Base-by-base conservation (phyloP, 2,329 filamentous ascomycete genomes). In the Aureobasidium musti region DNA sequence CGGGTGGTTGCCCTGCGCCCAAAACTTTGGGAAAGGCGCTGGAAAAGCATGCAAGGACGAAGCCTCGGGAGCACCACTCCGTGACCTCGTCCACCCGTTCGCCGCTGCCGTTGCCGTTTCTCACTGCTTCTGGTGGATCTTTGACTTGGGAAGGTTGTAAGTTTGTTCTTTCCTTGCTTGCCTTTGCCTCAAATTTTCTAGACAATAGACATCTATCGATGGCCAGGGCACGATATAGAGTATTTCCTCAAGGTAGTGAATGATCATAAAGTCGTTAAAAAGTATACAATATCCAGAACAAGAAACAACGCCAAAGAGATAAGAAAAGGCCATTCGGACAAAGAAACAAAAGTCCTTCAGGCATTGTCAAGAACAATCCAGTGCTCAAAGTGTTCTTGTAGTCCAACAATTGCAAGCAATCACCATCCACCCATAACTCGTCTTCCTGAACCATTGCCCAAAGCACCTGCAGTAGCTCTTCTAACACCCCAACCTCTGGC, bases 401-500 rank as follows among this genome's bases (percentile, higher is more conserved):
- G 8, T 56, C 33, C 21, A 17, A 56, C 52, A 41, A 35, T 8
- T 3, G 26, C 52, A 14, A 49, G 13, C 11, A 13, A 47, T 47
- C 28, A 67, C 65, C 66, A 68, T 10, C 56, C 72, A 67, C 77
- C 72, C 70, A 75, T 73, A 17, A 73, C 71, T 72, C 73, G 76
- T 63, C 68, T 75, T 8, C 73, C 73, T 52, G 72, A 69, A 3
- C 72, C 47, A n/a, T 72, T 35, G 5, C 56, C 35, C 45, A 65
- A 37, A 4, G 49, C 30, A 37, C 43, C 59, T 14, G 23, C 43
- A 1, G 73, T 68, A 71, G 70, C 75, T 43, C 76, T 71, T 56
- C 80, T 73, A 26, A 77, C 73, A 39, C 73, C 69, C 76, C 79
- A 80, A 0, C 77, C 81, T 47, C 79, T 72, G 3, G 77, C 78